phyloP scores from a whole-genome alignment of 176 grass and related monocot species.

The Carex pumila region DNA sequence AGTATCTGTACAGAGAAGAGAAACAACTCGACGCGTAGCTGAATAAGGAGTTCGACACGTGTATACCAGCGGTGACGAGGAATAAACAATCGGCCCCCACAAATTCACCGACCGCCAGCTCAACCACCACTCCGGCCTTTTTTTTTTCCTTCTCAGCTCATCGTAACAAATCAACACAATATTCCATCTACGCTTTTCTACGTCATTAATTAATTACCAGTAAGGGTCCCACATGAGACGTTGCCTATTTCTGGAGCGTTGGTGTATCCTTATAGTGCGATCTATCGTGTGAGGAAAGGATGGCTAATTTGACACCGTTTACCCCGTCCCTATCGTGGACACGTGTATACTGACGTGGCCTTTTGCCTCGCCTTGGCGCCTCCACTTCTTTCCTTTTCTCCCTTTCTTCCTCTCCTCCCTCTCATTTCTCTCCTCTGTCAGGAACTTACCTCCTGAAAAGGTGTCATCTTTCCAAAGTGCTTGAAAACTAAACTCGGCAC shows the following conservation, averaged over 20 bases:
- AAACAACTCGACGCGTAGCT: slow-evolving; percentile 11
- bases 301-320: slow-evolving; percentile 2
- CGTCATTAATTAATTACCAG: too few species aligned
- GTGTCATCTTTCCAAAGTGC: not conserved
- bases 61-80: slow-evolving; percentile 10
- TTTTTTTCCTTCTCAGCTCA: not conserved
- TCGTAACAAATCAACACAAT: not conserved
- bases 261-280: not conserved
- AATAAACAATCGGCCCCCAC: slow-evolving; percentile 19
- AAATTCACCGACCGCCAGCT: slow-evolving; percentile 31
- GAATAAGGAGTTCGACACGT: not conserved
- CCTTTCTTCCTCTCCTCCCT: not conserved
- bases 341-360: slow-evolving; percentile 62
- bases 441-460: not conserved
- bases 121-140: slow-evolving; percentile 29
- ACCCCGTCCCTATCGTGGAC: slow-evolving; percentile 31
- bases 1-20: not conserved
- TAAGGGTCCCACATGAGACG: not conserved
- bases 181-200: not conserved
- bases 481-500: not conserved
- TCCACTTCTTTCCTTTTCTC: not conserved
- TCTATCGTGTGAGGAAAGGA: not conserved
- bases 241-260: not conserved
- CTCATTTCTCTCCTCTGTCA: not conserved
- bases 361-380: slow-evolving; percentile 39